A percentile compares a stretch with the other conserved stretches of the same genome.
Conservation (phyloP, 2,329 filamentous ascomycete species). For the Fusarium sp. region DNA sequence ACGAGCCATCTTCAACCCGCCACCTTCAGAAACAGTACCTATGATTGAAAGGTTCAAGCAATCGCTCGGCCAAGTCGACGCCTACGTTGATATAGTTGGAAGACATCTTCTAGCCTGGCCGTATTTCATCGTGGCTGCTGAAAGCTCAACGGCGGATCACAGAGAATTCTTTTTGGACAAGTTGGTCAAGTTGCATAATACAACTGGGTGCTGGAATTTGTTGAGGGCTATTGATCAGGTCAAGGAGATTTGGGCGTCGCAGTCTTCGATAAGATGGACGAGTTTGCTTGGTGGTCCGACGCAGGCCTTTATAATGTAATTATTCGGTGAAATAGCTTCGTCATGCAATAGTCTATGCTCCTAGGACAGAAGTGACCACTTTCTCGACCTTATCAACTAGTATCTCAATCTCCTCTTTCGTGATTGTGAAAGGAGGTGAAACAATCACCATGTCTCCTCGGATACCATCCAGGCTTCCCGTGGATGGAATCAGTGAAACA, state of each 20-base stretch:
- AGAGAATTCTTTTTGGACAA: constrained; percentile 40
- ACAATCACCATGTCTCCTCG: constrained; percentile 30
- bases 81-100: constrained; percentile 36
- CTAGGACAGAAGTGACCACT: constrained; percentile 12
- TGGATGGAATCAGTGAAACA: constrained; percentile 21
- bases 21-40: constrained; percentile 21
- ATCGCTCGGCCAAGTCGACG: constrained; percentile 30
- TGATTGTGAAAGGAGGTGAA: constrained; percentile 31
- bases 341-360: background rate
- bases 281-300: constrained; percentile 40
- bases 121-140: constrained; percentile 41
- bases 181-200: constrained; percentile 28
- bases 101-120: constrained; percentile 39
- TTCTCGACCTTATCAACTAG: constrained; percentile 19
- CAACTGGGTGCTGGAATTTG: constrained; percentile 39
- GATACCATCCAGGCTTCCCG: constrained; percentile 19
- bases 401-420: constrained; percentile 8
- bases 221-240: constrained; percentile 43
- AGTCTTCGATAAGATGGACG: constrained; percentile 40
- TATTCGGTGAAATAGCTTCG: background rate
- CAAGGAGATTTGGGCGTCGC: constrained; percentile 41
- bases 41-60: constrained; percentile 37
- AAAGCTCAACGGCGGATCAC: constrained; percentile 37
- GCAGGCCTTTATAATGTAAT: constrained; percentile 43
- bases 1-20: constrained; percentile 35